phyloP scores from a whole-genome alignment of 106 monocot species.

The Dactylorhiza incarnata region DNA sequence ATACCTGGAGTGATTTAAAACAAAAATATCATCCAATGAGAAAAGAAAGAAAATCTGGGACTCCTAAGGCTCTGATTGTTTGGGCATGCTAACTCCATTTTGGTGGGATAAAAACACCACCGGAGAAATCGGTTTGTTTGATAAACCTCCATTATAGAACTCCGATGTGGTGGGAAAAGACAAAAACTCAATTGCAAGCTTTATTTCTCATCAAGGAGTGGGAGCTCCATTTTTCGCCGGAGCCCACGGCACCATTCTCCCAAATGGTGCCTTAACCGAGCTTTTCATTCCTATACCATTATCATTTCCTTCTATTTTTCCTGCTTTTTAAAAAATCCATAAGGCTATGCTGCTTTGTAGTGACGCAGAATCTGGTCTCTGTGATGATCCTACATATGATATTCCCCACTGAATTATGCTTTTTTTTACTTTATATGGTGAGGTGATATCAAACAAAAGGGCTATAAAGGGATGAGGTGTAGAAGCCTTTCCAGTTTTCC shows the following conservation, averaged over 20 bases:
- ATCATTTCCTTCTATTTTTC: background rate
- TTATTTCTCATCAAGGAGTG: no score
- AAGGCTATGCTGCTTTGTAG: conserved; percentile 28
- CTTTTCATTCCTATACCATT: background rate
- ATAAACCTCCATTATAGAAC: no score
- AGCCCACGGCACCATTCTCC: no score
- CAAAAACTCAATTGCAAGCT: no score
- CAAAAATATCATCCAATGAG: no score
- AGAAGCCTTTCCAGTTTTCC: background rate
- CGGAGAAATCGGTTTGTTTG: background rate
- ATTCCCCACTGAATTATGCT: background rate
- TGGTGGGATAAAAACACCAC: background rate
- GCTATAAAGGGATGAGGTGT: conserved; percentile 7
- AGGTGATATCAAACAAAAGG: conserved; percentile 17
- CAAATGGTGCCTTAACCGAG: background rate
- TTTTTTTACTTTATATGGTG: background rate
- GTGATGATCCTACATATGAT: conserved; percentile 11
- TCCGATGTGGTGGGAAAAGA: no score
- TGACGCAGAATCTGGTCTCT: conserved; percentile 44
- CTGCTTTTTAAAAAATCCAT: conserved; percentile 12
- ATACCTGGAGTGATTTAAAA: no score
- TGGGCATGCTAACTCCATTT: no score
- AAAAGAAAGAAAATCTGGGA: no score
- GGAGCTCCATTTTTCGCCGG: no score
- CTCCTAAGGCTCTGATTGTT: no score